Percentiles rank a stretch among this genome's conserved stretches.
phyloP scores from a whole-genome alignment of 345 rosid genomes.

The Trapa bicornis region DNA sequence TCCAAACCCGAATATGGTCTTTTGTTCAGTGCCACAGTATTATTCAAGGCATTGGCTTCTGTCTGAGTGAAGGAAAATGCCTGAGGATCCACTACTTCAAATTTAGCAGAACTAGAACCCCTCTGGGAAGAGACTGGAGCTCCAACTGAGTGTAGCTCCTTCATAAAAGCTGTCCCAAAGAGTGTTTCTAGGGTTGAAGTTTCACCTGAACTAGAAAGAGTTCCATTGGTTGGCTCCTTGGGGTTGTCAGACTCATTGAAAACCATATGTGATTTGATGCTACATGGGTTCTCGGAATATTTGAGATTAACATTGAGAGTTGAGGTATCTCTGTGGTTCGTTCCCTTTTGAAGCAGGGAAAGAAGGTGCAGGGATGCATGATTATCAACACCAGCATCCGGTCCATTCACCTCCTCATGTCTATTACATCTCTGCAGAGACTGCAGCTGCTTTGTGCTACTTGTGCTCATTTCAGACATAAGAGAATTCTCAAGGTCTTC shows the following conservation, averaged over 20 bases:
- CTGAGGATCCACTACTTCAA: slow-evolving; percentile 29
- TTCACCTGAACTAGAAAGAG: slow-evolving; percentile 27
- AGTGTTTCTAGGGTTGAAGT: slow-evolving; percentile 79
- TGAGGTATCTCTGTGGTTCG: slow-evolving; percentile 18
- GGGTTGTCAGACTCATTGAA: slow-evolving; percentile 15
- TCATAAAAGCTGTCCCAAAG: slow-evolving; percentile 93
- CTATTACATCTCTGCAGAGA: slow-evolving; percentile 23
- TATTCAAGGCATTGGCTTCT: slow-evolving; percentile 10
- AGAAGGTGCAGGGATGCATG: slow-evolving; percentile 85
- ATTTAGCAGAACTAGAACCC: slow-evolving; percentile 26
- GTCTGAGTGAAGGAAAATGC: slow-evolving; percentile 13
- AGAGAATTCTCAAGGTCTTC: slow-evolving; percentile 97
- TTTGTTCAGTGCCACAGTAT: slow-evolving; percentile 26
- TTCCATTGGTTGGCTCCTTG: slow-evolving; percentile 29
- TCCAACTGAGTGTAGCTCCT: slow-evolving; percentile 76
- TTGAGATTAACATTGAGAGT: slow-evolving; percentile 21
- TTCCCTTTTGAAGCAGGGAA: slow-evolving; percentile 59
- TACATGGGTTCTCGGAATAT: slow-evolving; percentile 11
- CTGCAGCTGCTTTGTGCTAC: slow-evolving; percentile 26
- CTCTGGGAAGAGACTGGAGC: slow-evolving; percentile 37
- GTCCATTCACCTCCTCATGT: slow-evolving; percentile 26
- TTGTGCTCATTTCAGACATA: slow-evolving; percentile 48
- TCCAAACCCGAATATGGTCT: slow-evolving; percentile 29
- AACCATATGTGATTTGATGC: slow-evolving; percentile 14
- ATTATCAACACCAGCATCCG: slow-evolving; percentile 34